These are phyloP conservation scores for Curvularia lunata DNA, from an alignment of 2,329 filamentous ascomycete genomes.

Conservation along the genomic window DNA sequence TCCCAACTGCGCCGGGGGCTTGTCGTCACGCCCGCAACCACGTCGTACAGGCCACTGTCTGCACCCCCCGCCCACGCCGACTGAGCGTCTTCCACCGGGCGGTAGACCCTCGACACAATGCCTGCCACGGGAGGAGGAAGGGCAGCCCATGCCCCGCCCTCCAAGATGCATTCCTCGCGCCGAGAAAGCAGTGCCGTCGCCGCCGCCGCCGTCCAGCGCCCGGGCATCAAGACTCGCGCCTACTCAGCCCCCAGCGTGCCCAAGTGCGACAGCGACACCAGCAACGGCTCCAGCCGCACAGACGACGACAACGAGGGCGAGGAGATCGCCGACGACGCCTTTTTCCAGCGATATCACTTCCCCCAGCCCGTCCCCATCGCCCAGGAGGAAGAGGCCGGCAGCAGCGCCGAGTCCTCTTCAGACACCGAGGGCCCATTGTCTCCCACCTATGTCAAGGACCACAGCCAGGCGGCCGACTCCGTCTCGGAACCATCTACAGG, in stretches of 20 bases:
- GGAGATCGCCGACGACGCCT: constrained; percentile 49
- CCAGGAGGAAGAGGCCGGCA: constrained; percentile 24
- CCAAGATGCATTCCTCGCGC: constrained; percentile 33
- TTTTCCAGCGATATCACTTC: constrained; percentile 53
- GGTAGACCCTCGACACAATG: constrained; percentile 10
- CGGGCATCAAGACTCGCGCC: constrained; percentile 45
- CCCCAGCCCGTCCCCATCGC: constrained; percentile 29
- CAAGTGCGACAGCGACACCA: constrained; percentile 31
- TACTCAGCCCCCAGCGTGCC: constrained; percentile 47
- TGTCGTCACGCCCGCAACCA: constrained; percentile 28
- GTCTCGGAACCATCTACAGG: constrained; percentile 30
- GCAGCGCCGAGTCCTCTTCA: constrained; percentile 41
- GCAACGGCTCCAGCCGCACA: constrained; percentile 45
- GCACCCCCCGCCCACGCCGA: constrained; percentile 13
- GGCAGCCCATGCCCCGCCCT: constrained; percentile 17
- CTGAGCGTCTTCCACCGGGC: constrained; percentile 7
- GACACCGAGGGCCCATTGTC: constrained; percentile 50
- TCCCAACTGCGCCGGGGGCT: constrained; percentile 31
- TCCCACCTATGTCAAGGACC: constrained; percentile 41
- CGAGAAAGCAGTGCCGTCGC: constrained; percentile 24
- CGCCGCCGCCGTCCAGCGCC: constrained; percentile 16
- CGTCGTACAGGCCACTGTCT: constrained; percentile 28
- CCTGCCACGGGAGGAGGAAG: constrained; percentile 27
- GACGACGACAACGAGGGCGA: constrained; percentile 65
- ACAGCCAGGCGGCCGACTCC: constrained; percentile 28